phyloP scores from a whole-genome alignment of 371 early-diverging fungal species.

The Syncephalastrum sp. region DNA sequence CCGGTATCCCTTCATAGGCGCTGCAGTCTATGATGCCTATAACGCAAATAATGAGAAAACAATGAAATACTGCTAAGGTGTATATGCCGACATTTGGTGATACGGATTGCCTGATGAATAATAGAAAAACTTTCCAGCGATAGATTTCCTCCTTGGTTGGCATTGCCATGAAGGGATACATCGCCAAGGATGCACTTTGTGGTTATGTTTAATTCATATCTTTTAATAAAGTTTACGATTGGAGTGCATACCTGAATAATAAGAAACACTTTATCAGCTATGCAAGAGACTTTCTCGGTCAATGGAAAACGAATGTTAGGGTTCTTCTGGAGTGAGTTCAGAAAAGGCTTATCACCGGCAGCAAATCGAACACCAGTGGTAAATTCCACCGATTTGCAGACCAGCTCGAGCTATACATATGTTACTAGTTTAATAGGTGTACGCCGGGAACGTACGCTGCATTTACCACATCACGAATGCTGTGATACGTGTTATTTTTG shows the following conservation, averaged over 20 bases:
- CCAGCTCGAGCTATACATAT: conserved; percentile 31
- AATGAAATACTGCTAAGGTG: neutral
- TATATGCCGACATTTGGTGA: conserved; percentile 32
- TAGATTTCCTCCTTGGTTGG: conserved; percentile 16
- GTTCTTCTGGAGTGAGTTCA: conserved; percentile 36
- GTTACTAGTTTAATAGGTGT: neutral
- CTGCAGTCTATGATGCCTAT: conserved; percentile 45
- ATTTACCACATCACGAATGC: conserved; percentile 31
- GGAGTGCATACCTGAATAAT: conserved; percentile 33
- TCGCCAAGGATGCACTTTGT: conserved; percentile 39
- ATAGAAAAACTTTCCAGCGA: conserved; percentile 25
- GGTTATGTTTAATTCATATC: neutral
- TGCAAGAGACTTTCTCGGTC: conserved; percentile 20
- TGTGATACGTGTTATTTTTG: neutral
- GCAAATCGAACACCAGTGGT: conserved; percentile 30
- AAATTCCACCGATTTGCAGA: conserved; percentile 51
- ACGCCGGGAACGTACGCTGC: neutral
- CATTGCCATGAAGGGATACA: conserved; percentile 26
- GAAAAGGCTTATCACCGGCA: conserved; percentile 46
- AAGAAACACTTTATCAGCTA: conserved; percentile 36
- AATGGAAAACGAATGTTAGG: conserved; percentile 41
- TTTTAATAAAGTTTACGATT: neutral
- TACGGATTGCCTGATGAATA: conserved; percentile 31
- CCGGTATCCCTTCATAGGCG: conserved; percentile 21
- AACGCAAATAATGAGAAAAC: neutral